Percentiles rank a stretch among this genome's conserved stretches.
Evolutionary conservation across 768 basidiomycete species (phyloP).

Genomic region (Rhodosporidiobolus odoratus): DNA sequence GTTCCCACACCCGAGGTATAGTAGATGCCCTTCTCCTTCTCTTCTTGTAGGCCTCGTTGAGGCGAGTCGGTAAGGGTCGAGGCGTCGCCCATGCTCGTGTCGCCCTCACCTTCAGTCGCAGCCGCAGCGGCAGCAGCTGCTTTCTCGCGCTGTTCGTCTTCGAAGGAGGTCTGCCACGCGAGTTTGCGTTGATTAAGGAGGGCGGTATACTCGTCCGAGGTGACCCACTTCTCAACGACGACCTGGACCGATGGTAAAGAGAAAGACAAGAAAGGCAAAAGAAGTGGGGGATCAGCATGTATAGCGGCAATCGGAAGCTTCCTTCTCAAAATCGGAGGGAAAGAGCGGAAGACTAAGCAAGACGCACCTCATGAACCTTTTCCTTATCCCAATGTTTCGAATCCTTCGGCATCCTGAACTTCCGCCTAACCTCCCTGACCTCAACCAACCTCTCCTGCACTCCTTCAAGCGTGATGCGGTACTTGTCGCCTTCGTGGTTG

Average conservation of each 20-base stretch:
- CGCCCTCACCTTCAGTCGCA: not conserved
- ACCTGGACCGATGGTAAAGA: not conserved
- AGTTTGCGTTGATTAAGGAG: slow-evolving; percentile 13
- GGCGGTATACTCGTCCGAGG: slow-evolving; percentile 1
- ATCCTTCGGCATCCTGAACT: slow-evolving; percentile 28
- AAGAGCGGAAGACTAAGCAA: not conserved
- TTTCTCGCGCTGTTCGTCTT: slow-evolving; percentile 21
- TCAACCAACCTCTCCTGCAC: slow-evolving; percentile 25
- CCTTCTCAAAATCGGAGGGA: not conserved
- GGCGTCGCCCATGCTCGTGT: not conserved
- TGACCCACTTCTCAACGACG: slow-evolving; percentile 33
- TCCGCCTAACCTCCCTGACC: slow-evolving; percentile 18
- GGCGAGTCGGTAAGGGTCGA: not conserved
- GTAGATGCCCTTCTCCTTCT: slow-evolving; percentile 9
- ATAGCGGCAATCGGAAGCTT: not conserved
- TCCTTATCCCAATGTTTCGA: slow-evolving; percentile 21
- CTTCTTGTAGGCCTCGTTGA: not conserved
- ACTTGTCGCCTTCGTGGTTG: slow-evolving; percentile 30
- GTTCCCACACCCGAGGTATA: slow-evolving; percentile 1
- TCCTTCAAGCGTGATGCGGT: not conserved
- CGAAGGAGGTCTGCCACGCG: slow-evolving; percentile 22
- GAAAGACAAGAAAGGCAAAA: not conserved
- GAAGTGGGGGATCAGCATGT: not conserved
- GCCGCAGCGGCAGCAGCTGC: not conserved
- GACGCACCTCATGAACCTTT: slow-evolving; percentile 25